phyloP scores from a whole-genome alignment of 2,329 filamentous ascomycete species.

The Aspergillus glaucus region DNA sequence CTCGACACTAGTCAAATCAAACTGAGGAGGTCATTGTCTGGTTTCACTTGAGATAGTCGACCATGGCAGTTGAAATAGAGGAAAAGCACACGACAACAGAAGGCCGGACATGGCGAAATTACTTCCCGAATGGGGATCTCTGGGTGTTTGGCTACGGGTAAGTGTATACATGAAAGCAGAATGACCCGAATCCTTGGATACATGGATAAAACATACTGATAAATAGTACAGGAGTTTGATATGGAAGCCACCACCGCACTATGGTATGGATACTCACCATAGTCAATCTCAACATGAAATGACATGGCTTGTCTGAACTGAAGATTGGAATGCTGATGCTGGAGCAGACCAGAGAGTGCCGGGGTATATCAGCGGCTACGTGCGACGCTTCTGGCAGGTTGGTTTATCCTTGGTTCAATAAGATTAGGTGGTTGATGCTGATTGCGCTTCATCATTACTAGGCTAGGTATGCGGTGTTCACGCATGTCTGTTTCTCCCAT shows the following conservation, averaged over 20 bases:
- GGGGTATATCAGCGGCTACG: constrained; percentile 88
- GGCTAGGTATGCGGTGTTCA: constrained; percentile 24
- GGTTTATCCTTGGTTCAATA: constrained; percentile 23
- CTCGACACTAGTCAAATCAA: not conserved
- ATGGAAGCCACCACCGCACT: constrained; percentile 96
- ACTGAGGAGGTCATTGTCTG: too few species aligned
- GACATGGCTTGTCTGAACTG: not conserved
- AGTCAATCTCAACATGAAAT: not conserved
- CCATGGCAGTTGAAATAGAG: not conserved
- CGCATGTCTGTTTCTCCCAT: constrained; percentile 3
- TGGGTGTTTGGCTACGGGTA: constrained; percentile 98
- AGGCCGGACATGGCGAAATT: constrained; percentile 36
- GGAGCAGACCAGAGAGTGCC: constrained; percentile 69
- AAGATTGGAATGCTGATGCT: not conserved
- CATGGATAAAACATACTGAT: not conserved
- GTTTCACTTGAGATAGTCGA: not conserved
- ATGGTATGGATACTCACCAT: constrained; percentile 53
- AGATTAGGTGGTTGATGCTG: not conserved
- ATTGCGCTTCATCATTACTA: constrained; percentile 3
- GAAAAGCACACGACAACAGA: constrained; percentile 10
- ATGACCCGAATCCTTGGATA: too few species aligned
- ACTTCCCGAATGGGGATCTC: constrained; percentile 58
- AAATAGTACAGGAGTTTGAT: constrained; percentile 67
- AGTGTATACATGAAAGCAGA: constrained; percentile 20
- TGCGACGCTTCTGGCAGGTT: constrained; percentile 97